Evolutionary conservation across 2,329 filamentous ascomycete species (phyloP).

Genomic region (Parastagonospora avenae): DNA sequence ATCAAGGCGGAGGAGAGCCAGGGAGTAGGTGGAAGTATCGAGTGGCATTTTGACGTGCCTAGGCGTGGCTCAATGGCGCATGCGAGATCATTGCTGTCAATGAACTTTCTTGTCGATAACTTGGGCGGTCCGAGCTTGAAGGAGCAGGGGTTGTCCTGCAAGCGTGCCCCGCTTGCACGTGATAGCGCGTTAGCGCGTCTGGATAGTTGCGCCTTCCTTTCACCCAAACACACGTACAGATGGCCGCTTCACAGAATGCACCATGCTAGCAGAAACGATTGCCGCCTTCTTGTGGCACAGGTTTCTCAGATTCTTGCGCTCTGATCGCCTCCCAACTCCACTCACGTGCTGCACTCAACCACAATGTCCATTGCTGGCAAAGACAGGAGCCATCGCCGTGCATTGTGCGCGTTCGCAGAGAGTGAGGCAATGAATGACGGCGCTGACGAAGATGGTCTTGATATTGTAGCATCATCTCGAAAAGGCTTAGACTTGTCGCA

Average conservation of each 20-base stretch:
- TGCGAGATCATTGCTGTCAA: neutral
- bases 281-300: no score
- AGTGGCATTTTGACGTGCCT: slow-evolving; percentile 72
- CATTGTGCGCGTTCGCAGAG: slow-evolving; percentile 30
- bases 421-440: slow-evolving; percentile 30
- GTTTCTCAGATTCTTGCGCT: no score
- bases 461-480: slow-evolving; percentile 44
- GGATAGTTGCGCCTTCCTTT: neutral
- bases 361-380: slow-evolving; percentile 25
- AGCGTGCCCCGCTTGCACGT: slow-evolving; percentile 33
- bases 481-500: slow-evolving; percentile 41
- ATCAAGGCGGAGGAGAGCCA: slow-evolving; percentile 71
- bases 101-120: slow-evolving; percentile 4
- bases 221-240: neutral
- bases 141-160: slow-evolving; percentile 3
- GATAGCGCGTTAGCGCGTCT: slow-evolving; percentile 30
- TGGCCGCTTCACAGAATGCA: neutral
- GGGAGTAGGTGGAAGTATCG: slow-evolving; percentile 88
- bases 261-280: no score
- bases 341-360: neutral
- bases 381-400: slow-evolving; percentile 19
- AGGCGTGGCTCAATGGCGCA: neutral
- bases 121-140: slow-evolving; percentile 4
- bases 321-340: neutral
- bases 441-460: slow-evolving; percentile 51